A percentile compares a stretch with the other conserved stretches of the same genome.
These are phyloP conservation scores for Diddensiella transvaalensis DNA, from an alignment of 805 yeast genomes.

Conservation along the genomic window DNA sequence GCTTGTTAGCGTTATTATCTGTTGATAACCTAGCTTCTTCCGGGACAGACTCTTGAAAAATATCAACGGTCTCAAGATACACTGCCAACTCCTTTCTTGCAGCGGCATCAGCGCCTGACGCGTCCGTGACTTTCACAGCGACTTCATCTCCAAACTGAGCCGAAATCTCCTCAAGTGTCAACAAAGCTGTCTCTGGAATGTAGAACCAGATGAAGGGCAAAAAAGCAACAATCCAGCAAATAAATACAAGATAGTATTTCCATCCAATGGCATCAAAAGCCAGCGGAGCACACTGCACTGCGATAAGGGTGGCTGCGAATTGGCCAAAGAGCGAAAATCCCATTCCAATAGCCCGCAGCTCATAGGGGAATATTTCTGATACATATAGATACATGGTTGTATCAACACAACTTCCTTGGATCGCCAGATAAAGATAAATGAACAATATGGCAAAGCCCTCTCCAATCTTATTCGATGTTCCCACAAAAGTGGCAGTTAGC, in stretches of 20 bases:
- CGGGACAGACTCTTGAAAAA: conserved; percentile 3
- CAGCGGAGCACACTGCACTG: conserved; percentile 30
- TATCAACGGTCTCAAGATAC: conserved; percentile 4
- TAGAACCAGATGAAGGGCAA: conserved; percentile 27
- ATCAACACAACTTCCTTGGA: conserved; percentile 12
- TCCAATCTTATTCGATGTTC: conserved; percentile 3
- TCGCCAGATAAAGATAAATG: conserved; percentile 10
- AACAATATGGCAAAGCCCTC: conserved; percentile 10
- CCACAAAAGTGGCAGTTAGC: conserved; percentile 6
- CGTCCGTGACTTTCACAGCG: conserved; percentile 5
- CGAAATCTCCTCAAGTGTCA: conserved; percentile 41
- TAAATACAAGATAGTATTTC: conserved; percentile 40
- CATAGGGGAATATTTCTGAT: conserved; percentile 18
- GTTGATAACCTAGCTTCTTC: not conserved
- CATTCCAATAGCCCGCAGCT: conserved; percentile 39
- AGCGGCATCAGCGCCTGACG: conserved; percentile 8
- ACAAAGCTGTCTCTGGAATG: conserved; percentile 40
- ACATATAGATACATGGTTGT: conserved; percentile 14
- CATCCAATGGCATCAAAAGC: conserved; percentile 40
- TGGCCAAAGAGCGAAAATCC: conserved; percentile 27
- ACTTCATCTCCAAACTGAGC: conserved; percentile 36
- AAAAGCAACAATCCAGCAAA: conserved; percentile 9
- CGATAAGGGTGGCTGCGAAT: conserved; percentile 21
- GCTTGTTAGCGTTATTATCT: not conserved
- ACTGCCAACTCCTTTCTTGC: conserved; percentile 6